Evolutionary conservation across 2,329 filamentous ascomycete genomes (phyloP), one percentile per base, ranked within the genome.

Genomic region (Grosmannia huntii): DNA sequence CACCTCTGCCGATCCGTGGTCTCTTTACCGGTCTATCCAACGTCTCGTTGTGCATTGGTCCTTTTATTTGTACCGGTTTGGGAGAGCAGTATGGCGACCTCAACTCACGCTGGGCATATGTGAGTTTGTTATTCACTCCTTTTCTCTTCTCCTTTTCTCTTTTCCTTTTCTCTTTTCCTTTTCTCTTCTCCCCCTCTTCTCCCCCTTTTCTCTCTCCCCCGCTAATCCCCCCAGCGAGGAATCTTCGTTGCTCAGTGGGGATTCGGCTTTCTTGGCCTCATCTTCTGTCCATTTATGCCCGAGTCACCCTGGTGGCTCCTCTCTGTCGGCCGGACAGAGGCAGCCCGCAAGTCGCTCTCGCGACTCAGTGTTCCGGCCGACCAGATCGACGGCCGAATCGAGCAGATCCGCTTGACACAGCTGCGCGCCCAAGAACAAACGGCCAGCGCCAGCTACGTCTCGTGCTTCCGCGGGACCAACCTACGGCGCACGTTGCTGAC

Each of bases 401-500:
- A 71, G 9, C 66, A 72, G 28, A 61, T 66, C 21, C 19, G n/a
- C 28, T 12, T 53, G 36, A 69, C 76, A 5, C 69, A 75, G 31
- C 72, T 76, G 56, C 75, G 75, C 19, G 83, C 84, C 65, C 68
- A 76, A 60, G 74, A 77, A 57, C 70, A 74, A 58, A 73, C 78
- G 60, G 72, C 73, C 3, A 75, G 75, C 1, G 76, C 75, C 38
- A 75, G 71, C 2, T 81, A 81, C 60, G 25, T 68, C 33, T 78
- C 81, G 61, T 79, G 77, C 57, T 74, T 81, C 64, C 73, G 68
- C 56, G 75, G 75, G 1, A 71, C 72, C 41, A 78, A 79, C 61
- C 66, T 74, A 27, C 72, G 77, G 21, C 74, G 79, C 44, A 81
- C 78, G 0, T 77, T 81, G 65, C 79, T 81, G 38, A 74, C 76